Evolutionary conservation across 352 stramenopile genomes (phyloP).

Genomic region (Globisporangium takayamanum): DNA sequence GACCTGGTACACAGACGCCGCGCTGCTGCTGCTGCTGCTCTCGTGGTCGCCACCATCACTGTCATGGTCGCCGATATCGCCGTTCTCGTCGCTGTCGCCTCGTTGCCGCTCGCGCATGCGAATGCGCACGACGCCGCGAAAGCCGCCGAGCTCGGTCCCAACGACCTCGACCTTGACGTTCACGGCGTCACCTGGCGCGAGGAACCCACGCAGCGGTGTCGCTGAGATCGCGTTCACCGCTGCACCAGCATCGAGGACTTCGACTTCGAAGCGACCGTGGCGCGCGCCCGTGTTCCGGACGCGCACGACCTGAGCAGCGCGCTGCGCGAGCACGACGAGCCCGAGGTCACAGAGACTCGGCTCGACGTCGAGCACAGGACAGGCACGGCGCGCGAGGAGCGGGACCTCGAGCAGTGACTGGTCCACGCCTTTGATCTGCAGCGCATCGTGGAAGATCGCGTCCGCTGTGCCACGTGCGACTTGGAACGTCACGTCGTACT

Average conservation of each 20-base stretch:
- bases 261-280: slow-evolving; percentile 36
- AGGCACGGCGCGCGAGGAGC: slow-evolving; percentile 43
- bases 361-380: slow-evolving; percentile 51
- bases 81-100: slow-evolving; percentile 11
- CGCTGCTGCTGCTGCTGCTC: background rate
- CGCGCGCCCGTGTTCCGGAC: slow-evolving; percentile 43
- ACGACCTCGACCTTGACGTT: slow-evolving; percentile 45
- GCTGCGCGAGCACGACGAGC: slow-evolving; percentile 54
- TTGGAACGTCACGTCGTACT: slow-evolving; percentile 66
- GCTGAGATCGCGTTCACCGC: slow-evolving; percentile 10
- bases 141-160: slow-evolving; percentile 27
- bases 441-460: slow-evolving; percentile 50
- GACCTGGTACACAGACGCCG: slow-evolving; percentile 13
- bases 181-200: slow-evolving; percentile 25
- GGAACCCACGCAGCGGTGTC: slow-evolving; percentile 22
- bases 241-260: slow-evolving; percentile 29
- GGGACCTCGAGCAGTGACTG: slow-evolving; percentile 50
- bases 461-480: slow-evolving; percentile 6
- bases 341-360: slow-evolving; percentile 52
- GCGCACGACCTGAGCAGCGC: slow-evolving; percentile 43
- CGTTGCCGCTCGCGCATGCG: slow-evolving; percentile 25
- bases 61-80: background rate
- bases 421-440: slow-evolving; percentile 58
- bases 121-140: slow-evolving; percentile 39
- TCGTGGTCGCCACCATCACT: too few species aligned